These are phyloP conservation scores for Ocimum tenuiflorum DNA, from an alignment of 257 asterid species.

Conservation along the genomic window DNA sequence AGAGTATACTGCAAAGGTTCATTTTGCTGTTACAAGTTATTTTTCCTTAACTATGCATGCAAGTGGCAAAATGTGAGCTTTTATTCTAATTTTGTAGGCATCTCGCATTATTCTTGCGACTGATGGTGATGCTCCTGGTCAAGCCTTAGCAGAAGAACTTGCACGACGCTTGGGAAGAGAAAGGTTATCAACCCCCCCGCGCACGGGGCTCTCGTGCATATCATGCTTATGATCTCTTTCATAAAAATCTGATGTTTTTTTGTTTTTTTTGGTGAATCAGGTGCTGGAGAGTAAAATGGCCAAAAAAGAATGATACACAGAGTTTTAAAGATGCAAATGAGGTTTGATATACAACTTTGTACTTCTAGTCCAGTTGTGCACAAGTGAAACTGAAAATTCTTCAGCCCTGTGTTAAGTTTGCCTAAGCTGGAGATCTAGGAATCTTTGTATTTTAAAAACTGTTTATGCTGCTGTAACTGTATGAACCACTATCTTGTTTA, in stretches of 20 bases:
- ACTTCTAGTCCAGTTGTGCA: not conserved
- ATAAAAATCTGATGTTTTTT: constrained; percentile 9
- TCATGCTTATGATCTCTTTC: not conserved
- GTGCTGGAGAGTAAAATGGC: constrained; percentile 99
- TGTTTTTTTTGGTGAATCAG: constrained; percentile 36
- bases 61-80: constrained; percentile 21
- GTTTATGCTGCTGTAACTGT: not conserved
- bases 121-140: constrained; percentile 91
- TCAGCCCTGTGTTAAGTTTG: not conserved
- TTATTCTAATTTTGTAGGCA: constrained; percentile 41
- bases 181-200: constrained; percentile 41
- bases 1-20: constrained; percentile 67
- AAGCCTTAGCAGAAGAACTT: constrained; percentile 96
- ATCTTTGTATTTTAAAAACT: not conserved
- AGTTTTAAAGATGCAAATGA: constrained; percentile 91
- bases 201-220: not conserved
- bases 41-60: constrained; percentile 12
- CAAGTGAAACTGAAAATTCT: not conserved
- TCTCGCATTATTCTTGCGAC: constrained; percentile 97
- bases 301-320: constrained; percentile 56
- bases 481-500: not conserved
- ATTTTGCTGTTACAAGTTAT: not conserved
- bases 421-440: not conserved
- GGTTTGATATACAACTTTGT: constrained; percentile 34
- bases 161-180: constrained; percentile 98